Conservation (phyloP, 495 filamentous ascomycete genomes). For the Pyrenula aspistea region DNA sequence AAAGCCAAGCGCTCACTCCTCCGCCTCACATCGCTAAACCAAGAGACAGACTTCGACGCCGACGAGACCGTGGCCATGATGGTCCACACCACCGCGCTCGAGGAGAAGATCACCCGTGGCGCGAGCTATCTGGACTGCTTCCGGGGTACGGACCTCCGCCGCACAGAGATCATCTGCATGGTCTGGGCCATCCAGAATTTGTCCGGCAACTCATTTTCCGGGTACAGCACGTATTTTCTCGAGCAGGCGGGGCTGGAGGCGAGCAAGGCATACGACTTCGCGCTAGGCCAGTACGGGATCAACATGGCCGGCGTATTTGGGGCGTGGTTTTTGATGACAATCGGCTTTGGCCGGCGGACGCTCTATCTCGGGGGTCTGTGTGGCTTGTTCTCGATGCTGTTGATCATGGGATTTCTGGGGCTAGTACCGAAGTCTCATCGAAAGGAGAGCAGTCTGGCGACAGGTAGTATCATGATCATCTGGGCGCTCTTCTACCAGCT, state of each 20-base stretch:
- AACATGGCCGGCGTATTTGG: constrained; percentile 63
- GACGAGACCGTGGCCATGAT: constrained; percentile 77
- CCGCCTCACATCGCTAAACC: constrained; percentile 47
- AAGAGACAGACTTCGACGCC: constrained; percentile 50
- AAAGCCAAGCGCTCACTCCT: constrained; percentile 57
- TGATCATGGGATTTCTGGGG: constrained; percentile 64
- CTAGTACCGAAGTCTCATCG: constrained; percentile 43
- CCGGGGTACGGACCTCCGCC: constrained; percentile 57
- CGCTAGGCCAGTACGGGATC: constrained; percentile 63
- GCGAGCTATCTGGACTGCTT: constrained; percentile 67
- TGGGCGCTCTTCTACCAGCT: constrained; percentile 67
- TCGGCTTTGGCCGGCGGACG: constrained; percentile 56
- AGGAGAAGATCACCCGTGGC: constrained; percentile 56
- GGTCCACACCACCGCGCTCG: constrained; percentile 67
- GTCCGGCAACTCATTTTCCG: constrained; percentile 66
- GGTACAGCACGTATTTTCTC: constrained; percentile 73
- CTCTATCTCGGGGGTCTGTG: constrained; percentile 60
- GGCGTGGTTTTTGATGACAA: constrained; percentile 61
- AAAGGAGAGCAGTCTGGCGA: constrained; percentile 47
- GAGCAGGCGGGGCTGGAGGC: constrained; percentile 54
- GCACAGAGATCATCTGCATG: constrained; percentile 70
- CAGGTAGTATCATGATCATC: constrained; percentile 57
- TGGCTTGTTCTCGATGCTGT: constrained; percentile 50
- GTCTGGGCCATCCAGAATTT: constrained; percentile 79
- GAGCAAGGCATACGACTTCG: constrained; percentile 52